Percentiles rank a stretch among this genome's conserved stretches.
phyloP scores from a whole-genome alignment of 257 asterid species.

The Lycium ferocissimum region DNA sequence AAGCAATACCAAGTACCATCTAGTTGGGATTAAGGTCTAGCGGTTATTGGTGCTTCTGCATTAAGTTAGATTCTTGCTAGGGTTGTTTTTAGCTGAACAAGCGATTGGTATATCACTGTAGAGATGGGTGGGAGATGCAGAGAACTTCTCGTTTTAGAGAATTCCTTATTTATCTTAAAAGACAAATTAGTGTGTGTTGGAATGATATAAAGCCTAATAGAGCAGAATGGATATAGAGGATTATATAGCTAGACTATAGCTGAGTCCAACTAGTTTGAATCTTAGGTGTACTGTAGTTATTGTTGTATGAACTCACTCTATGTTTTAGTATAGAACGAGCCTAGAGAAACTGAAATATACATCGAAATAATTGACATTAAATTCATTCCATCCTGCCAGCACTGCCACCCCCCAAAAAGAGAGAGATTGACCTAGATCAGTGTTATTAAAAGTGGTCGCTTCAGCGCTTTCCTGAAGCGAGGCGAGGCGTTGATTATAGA shows the following conservation, averaged over 20 bases:
- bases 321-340: neutral
- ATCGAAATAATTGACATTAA: neutral
- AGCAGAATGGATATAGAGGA: neutral
- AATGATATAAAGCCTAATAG: neutral
- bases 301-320: constrained; percentile 3
- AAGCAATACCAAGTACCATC: neutral
- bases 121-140: neutral
- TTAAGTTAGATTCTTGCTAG: neutral
- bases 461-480: too few species aligned
- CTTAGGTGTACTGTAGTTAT: neutral
- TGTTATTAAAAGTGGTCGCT: too few species aligned
- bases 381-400: neutral
- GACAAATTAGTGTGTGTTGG: neutral
- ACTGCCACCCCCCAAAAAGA: neutral
- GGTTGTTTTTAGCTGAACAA: neutral
- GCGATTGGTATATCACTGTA: neutral
- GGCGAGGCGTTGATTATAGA: neutral
- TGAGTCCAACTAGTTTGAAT: neutral
- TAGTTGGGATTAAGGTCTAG: neutral
- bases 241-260: neutral
- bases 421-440: neutral
- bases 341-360: neutral
- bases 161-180: constrained; percentile 2
- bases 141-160: neutral
- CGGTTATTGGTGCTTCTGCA: neutral